These are phyloP conservation scores for Tephrocybe sp. DNA, from an alignment of 768 basidiomycete genomes.

Conservation along the genomic window DNA sequence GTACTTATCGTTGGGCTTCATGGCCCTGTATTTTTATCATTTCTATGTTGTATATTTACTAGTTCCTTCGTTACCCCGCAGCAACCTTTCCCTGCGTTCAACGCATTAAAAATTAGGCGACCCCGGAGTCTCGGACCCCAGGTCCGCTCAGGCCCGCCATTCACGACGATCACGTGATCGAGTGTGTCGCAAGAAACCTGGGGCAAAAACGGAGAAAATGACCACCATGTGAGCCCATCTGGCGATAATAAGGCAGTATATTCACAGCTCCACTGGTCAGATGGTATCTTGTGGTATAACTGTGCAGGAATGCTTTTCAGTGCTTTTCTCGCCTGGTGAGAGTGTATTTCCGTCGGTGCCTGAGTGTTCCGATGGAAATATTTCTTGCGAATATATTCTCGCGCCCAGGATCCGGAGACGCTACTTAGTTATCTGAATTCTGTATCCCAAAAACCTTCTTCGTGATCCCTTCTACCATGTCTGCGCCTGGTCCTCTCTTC, in stretches of 20 bases:
- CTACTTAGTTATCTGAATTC: background rate
- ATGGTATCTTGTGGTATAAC: background rate
- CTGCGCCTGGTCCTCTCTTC: slow-evolving; percentile 37
- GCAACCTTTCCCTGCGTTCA: background rate
- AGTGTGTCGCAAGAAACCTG: background rate
- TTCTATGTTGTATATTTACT: background rate
- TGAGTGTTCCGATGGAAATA: slow-evolving; percentile 3
- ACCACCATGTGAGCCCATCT: background rate
- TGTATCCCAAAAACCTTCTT: background rate
- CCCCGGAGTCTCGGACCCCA: background rate
- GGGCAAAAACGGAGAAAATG: background rate
- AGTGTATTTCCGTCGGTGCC: slow-evolving; percentile 6
- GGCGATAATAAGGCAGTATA: too few species aligned
- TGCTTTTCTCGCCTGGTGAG: too few species aligned
- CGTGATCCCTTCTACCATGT: slow-evolving; percentile 13
- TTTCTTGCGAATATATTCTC: too few species aligned
- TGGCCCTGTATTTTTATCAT: too few species aligned
- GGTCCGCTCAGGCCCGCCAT: background rate
- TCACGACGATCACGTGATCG: background rate
- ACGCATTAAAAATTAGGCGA: background rate
- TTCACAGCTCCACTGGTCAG: background rate
- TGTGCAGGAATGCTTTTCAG: background rate
- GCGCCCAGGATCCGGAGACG: background rate
- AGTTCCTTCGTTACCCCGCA: too few species aligned
- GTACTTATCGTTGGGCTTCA: too few species aligned